These are phyloP conservation scores for Macadamia integrifolia DNA, from an alignment of 164 flowering plant genomes.

Conservation along the genomic window DNA sequence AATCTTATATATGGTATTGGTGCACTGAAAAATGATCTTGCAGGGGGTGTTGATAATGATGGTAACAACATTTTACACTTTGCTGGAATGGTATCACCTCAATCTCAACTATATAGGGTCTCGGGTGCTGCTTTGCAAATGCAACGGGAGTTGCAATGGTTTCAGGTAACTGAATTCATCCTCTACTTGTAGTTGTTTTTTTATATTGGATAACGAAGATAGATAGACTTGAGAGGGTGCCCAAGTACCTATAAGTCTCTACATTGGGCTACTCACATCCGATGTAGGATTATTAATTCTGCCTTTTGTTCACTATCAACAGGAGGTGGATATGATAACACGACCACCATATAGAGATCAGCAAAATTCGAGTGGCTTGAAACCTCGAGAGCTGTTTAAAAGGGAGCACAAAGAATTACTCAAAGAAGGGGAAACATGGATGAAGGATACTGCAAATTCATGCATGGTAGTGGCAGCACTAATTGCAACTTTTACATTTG, in stretches of 20 bases:
- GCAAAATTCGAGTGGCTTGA: neutral
- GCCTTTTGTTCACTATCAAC: no score
- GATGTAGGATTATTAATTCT: no score
- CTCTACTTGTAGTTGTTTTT: neutral
- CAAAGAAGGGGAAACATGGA: conserved; percentile 1
- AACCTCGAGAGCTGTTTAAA: neutral
- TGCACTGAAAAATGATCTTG: conserved; percentile 1
- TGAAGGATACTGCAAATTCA: neutral
- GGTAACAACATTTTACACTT: conserved; percentile 21
- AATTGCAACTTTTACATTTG: neutral
- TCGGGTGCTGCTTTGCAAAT: conserved; percentile 31
- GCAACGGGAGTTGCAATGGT: conserved; percentile 30
- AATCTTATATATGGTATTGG: conserved; percentile 18
- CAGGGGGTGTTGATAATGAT: conserved; percentile 5
- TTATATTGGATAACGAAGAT: no score
- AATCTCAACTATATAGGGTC: conserved; percentile 14
- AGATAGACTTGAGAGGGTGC: no score
- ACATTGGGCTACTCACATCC: no score
- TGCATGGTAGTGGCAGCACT: neutral
- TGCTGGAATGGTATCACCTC: conserved; percentile 16
- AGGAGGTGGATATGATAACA: no score
- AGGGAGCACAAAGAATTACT: neutral
- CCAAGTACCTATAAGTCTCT: no score
- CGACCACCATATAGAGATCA: no score
- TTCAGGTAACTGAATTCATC: conserved; percentile 11